A percentile compares a stretch with the other conserved stretches of the same genome.
These are phyloP conservation scores for Talaromyces nanjingensis DNA, from an alignment of 495 filamentous ascomycete genomes.

Conservation along the genomic window DNA sequence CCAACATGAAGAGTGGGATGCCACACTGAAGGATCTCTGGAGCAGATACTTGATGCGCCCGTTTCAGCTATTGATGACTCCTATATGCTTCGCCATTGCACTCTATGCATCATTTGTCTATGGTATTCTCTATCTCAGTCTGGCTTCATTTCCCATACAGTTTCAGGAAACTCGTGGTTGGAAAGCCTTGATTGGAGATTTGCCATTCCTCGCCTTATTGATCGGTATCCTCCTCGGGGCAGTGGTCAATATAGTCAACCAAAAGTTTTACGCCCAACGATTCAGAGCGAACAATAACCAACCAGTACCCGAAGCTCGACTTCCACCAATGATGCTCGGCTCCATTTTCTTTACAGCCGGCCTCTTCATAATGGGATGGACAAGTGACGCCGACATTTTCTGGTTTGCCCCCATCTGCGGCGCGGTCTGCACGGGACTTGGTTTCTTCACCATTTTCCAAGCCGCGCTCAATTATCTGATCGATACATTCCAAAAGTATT, in stretches of 20 bases:
- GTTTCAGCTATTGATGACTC: conserved; percentile 49
- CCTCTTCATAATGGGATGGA: conserved; percentile 53
- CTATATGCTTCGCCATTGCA: conserved; percentile 54
- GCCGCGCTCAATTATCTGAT: conserved; percentile 51
- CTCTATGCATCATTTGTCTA: conserved; percentile 53
- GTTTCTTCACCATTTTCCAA: conserved; percentile 57
- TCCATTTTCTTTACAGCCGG: conserved; percentile 49
- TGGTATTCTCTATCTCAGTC: conserved; percentile 48
- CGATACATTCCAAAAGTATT: conserved; percentile 45
- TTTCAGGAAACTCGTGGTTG: conserved; percentile 54
- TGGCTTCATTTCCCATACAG: conserved; percentile 53
- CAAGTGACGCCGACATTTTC: conserved; percentile 33
- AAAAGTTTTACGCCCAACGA: conserved; percentile 42
- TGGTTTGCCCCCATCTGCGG: conserved; percentile 60
- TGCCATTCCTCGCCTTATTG: conserved; percentile 52
- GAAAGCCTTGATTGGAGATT: conserved; percentile 46
- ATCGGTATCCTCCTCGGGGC: conserved; percentile 49
- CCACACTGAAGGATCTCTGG: conserved; percentile 47
- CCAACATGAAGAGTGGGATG: conserved; percentile 62
- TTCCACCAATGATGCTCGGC: conserved; percentile 57
- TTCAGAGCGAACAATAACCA: conserved; percentile 40
- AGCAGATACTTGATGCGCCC: conserved; percentile 58
- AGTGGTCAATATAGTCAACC: conserved; percentile 43
- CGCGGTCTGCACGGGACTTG: conserved; percentile 49
- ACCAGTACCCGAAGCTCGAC: conserved; percentile 50